A percentile compares a stretch with the other conserved stretches of the same genome.
Evolutionary conservation across 176 grass and related monocot genomes (phyloP).

Genomic region (Guadua angustifolia): DNA sequence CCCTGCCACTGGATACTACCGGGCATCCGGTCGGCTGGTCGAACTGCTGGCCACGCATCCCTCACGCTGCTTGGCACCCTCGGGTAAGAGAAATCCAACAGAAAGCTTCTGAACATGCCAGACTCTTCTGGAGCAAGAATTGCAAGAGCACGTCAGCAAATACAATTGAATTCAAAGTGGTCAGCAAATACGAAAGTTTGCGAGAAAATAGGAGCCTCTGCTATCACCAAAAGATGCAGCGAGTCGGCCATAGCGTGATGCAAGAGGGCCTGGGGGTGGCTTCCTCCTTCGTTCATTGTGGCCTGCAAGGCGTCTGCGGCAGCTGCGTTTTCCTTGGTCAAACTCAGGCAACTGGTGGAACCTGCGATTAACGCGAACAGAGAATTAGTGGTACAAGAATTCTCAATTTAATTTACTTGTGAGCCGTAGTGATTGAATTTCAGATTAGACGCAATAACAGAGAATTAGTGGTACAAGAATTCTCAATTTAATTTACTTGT

Average conservation of each 20-base stretch:
- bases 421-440: neutral
- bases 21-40: slow-evolving; percentile 52
- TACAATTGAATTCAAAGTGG: neutral
- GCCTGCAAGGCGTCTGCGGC: slow-evolving; percentile 86
- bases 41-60: slow-evolving; percentile 53
- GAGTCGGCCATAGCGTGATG: slow-evolving; percentile 64
- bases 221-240: slow-evolving; percentile 65
- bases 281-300: slow-evolving; percentile 90
- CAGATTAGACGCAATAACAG: neutral
- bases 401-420: neutral
- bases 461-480: neutral
- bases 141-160: slow-evolving; percentile 18
- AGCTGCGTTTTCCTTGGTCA: slow-evolving; percentile 85
- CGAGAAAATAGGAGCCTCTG: neutral
- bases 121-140: slow-evolving; percentile 56
- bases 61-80: slow-evolving; percentile 64
- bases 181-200: neutral
- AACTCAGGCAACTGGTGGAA: slow-evolving; percentile 87
- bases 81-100: slow-evolving; percentile 86
- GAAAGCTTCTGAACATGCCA: slow-evolving; percentile 70
- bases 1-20: slow-evolving; percentile 62
- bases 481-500: neutral
- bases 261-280: slow-evolving; percentile 64
- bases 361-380: slow-evolving; percentile 49
- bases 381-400: slow-evolving; percentile 12